Conservation (phyloP, 805 yeast species). For the Starmerella kuoi region DNA sequence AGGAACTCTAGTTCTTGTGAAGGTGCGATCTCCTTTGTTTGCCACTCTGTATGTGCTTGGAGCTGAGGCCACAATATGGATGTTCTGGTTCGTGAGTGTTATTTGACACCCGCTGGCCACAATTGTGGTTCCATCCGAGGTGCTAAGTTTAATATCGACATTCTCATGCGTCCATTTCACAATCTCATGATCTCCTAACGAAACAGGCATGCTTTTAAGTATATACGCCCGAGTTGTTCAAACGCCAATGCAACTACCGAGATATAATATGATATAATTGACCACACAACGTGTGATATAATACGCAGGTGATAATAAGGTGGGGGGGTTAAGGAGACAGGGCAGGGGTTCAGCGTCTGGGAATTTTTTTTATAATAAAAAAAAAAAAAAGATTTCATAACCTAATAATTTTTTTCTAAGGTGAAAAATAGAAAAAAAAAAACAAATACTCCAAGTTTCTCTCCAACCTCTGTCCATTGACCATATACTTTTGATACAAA, state of each 20-base stretch:
- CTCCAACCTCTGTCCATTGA: too few species aligned
- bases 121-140: constrained; percentile 10
- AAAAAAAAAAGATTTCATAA: constrained; percentile 3
- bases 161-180: constrained; percentile 2
- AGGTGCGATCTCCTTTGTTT: constrained; percentile 26
- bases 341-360: too few species aligned
- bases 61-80: constrained; percentile 12
- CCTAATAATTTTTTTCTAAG: not conserved
- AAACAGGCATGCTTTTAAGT: too few species aligned
- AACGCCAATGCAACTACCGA: too few species aligned
- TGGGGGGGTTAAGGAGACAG: too few species aligned
- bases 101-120: constrained; percentile 6
- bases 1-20: constrained; percentile 21
- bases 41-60: constrained; percentile 21
- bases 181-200: constrained; percentile 13
- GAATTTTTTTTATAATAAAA: not conserved
- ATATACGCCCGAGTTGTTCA: too few species aligned
- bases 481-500: too few species aligned
- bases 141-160: constrained; percentile 6
- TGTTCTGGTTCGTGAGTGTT: constrained; percentile 18
- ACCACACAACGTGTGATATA: too few species aligned
- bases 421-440: constrained; percentile 7
- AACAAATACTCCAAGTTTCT: too few species aligned
- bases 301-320: too few species aligned
- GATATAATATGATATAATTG: too few species aligned